Base-by-base conservation (phyloP, 495 filamentous ascomycete species). In the Talaromyces borbonicus region DNA sequence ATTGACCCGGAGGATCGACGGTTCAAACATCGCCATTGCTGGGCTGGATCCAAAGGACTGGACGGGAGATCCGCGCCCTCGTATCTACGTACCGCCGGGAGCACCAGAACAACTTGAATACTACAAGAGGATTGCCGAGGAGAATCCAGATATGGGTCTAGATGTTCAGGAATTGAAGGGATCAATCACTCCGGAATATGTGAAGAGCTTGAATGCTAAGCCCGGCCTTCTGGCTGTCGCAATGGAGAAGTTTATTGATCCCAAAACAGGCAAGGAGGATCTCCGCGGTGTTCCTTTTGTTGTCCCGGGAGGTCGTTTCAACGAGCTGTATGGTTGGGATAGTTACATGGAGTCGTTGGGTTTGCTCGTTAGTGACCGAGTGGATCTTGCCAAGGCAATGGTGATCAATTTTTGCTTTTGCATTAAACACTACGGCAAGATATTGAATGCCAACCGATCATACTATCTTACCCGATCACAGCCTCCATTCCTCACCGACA, bases 361-460 rank as follows among this genome's bases (percentile, higher is more conserved):
- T 4, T 71, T 98, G 50, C 62, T 96, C 30, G 79, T 80, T 49
- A 83, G 89, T 57, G 84, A 85, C 56, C 82, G 84, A 38, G 79
- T 83, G 27, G 76, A 94, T 56, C 66, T 98, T 30, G 87, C 85
- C 46, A 93, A 94, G 65, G 75, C 83, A 19, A 97, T 97, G 86
- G 87, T 97, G 25, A 66, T 78, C 52, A 90, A 98, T 66, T 97
- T 97, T 63, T 90, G 85, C 62, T 98, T 98, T 67, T 90, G 86
- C 67, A 96, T 98, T 65, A 81, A 87, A 63, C 93, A 98, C 63
- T 98, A 98, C 59, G 90, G 87, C 46, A 98, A 96, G 66, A 90
- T 97, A 48, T 79, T 96, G 50, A 98, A 97, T 62, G 92, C 92
- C 15, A 98, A 92, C 24, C 81, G 92, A 27, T 84, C 88, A 8